Evolutionary conservation across 805 yeast species (phyloP).

Genomic region (Candida gorgasii): DNA sequence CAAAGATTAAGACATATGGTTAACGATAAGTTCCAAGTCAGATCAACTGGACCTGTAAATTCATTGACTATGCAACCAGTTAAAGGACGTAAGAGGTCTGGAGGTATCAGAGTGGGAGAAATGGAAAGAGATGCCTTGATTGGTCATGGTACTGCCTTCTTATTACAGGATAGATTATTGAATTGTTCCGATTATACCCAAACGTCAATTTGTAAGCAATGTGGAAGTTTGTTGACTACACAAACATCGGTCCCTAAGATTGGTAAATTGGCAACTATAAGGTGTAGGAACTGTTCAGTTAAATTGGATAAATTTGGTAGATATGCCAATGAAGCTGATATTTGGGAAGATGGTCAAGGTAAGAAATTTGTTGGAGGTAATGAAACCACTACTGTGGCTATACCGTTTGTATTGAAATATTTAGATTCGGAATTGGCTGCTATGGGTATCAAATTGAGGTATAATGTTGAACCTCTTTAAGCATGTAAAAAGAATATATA

Average conservation of each 20-base stretch:
- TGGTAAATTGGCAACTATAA: slow-evolving; percentile 72
- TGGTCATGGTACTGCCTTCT: slow-evolving; percentile 96
- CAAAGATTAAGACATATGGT: slow-evolving; percentile 99
- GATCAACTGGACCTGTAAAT: slow-evolving; percentile 98
- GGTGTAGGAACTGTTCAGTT: slow-evolving; percentile 90
- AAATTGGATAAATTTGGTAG: slow-evolving; percentile 59
- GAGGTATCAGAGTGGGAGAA: slow-evolving; percentile 99
- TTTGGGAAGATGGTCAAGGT: slow-evolving; percentile 98
- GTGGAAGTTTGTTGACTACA: slow-evolving; percentile 90
- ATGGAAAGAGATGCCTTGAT: slow-evolving; percentile 99
- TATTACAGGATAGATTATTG: slow-evolving; percentile 89
- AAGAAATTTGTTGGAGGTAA: slow-evolving; percentile 88
- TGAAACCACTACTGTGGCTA: slow-evolving; percentile 91
- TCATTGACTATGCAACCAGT: slow-evolving; percentile 98
- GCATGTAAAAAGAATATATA: slow-evolving; percentile 53
- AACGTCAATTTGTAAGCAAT: slow-evolving; percentile 82
- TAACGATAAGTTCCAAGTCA: slow-evolving; percentile 98
- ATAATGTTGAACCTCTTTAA: slow-evolving; percentile 68
- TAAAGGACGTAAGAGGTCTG: slow-evolving; percentile 96
- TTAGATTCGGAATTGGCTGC: slow-evolving; percentile 94
- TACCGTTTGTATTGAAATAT: slow-evolving; percentile 94
- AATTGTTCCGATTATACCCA: slow-evolving; percentile 96
- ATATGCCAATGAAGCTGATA: slow-evolving; percentile 64
- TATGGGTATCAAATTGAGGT: slow-evolving; percentile 94
- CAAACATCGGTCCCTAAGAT: slow-evolving; percentile 90